Conservation (phyloP, 2,329 filamentous ascomycete species). For the Pseudogymnoascus sp. region DNA sequence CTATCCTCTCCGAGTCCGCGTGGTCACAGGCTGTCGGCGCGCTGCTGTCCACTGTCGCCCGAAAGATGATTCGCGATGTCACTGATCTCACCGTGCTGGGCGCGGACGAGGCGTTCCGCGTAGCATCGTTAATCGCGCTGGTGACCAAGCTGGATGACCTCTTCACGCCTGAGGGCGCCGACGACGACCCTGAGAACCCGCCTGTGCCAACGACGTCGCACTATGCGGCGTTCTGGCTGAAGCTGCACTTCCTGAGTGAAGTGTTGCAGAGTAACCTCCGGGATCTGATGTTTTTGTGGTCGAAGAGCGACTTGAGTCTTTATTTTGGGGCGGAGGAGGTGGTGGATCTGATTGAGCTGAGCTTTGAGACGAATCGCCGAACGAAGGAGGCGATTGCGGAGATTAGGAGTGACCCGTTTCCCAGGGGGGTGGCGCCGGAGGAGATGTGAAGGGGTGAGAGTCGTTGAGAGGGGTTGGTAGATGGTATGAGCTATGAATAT, state of each 20-base stretch:
- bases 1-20: slow-evolving; percentile 49
- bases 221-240: slow-evolving; percentile 53
- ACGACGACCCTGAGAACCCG: slow-evolving; percentile 22
- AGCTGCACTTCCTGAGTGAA: slow-evolving; percentile 55
- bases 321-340: slow-evolving; percentile 55
- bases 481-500: slow-evolving; percentile 6
- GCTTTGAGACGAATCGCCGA: slow-evolving; percentile 55
- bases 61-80: slow-evolving; percentile 53
- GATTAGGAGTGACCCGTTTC: slow-evolving; percentile 45
- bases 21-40: slow-evolving; percentile 57
- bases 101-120: slow-evolving; percentile 55
- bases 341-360: slow-evolving; percentile 52
- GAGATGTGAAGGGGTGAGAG: neutral
- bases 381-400: slow-evolving; percentile 50
- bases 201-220: slow-evolving; percentile 49
- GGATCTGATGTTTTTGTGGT: slow-evolving; percentile 55
- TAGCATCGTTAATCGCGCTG: slow-evolving; percentile 49
- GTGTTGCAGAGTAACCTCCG: slow-evolving; percentile 58
- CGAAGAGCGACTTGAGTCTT: slow-evolving; percentile 56
- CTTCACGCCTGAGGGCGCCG: slow-evolving; percentile 39
- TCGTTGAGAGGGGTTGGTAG: neutral
- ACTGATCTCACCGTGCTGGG: slow-evolving; percentile 53
- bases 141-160: slow-evolving; percentile 52
- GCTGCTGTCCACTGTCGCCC: slow-evolving; percentile 48
- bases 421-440: slow-evolving; percentile 19